Evolutionary conservation across 768 basidiomycete genomes (phyloP).

Genomic region (Naganishia friedmannii): DNA sequence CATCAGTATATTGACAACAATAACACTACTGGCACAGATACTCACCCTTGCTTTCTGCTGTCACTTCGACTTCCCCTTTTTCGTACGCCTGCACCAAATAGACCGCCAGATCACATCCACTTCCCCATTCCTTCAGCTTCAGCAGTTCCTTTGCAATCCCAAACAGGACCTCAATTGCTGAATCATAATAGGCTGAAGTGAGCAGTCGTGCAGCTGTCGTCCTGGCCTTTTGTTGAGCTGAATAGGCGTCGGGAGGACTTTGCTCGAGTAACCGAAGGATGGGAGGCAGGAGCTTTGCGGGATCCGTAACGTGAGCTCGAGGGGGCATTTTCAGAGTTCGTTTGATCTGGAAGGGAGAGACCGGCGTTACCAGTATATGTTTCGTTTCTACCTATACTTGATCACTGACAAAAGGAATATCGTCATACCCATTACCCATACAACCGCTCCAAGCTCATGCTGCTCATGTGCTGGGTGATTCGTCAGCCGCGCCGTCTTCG

Average conservation of each 20-base stretch:
- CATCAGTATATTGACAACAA: background rate
- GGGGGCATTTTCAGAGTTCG: conserved; percentile 43
- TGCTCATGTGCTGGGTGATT: too few species aligned
- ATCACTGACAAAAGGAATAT: background rate
- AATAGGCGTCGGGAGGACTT: conserved; percentile 73
- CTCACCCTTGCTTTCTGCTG: conserved; percentile 75
- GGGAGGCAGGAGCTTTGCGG: conserved; percentile 45
- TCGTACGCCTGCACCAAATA: conserved; percentile 84
- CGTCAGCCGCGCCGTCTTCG: too few species aligned
- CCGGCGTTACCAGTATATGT: background rate
- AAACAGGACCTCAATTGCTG: conserved; percentile 89
- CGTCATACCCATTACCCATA: too few species aligned
- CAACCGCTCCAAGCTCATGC: too few species aligned
- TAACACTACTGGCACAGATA: conserved; percentile 38
- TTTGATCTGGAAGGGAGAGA: background rate
- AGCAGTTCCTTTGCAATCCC: conserved; percentile 81
- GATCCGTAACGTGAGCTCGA: conserved; percentile 33
- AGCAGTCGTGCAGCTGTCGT: conserved; percentile 80
- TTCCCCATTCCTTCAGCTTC: conserved; percentile 82
- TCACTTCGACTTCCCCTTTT: conserved; percentile 65
- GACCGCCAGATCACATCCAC: conserved; percentile 77
- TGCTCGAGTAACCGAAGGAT: conserved; percentile 42
- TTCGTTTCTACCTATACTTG: background rate
- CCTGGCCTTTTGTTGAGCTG: conserved; percentile 93
- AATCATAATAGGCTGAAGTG: conserved; percentile 65